Evolutionary conservation across 2,329 filamentous ascomycete genomes (phyloP).

Genomic region (Aciculosporium take): DNA sequence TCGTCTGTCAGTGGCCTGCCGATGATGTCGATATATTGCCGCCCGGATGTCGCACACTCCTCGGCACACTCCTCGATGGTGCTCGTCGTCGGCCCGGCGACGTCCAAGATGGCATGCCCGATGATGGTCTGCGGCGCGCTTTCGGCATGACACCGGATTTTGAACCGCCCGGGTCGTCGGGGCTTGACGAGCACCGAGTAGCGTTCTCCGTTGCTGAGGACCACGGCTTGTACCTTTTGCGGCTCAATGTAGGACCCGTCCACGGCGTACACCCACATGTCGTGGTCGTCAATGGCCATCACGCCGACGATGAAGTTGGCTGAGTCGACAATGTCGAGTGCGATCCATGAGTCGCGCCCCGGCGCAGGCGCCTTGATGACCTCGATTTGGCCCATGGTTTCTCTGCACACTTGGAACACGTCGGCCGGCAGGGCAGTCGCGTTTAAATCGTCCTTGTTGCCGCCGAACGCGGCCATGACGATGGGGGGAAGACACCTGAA

Average conservation of each 20-base stretch:
- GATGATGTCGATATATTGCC: slow-evolving; percentile 34
- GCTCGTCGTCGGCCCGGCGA: slow-evolving; percentile 6
- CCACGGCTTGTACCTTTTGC: slow-evolving; percentile 31
- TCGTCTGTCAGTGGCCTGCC: slow-evolving; percentile 27
- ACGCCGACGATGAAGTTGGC: slow-evolving; percentile 30
- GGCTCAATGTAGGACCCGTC: slow-evolving; percentile 42
- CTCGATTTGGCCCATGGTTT: slow-evolving; percentile 28
- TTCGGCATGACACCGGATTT: slow-evolving; percentile 36
- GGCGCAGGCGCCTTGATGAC: slow-evolving; percentile 21
- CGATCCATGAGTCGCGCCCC: slow-evolving; percentile 27
- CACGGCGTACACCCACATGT: slow-evolving; percentile 39
- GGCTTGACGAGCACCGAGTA: slow-evolving; percentile 34
- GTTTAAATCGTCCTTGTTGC: slow-evolving; percentile 13
- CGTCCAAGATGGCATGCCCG: slow-evolving; percentile 34
- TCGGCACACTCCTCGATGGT: too few relatives aligned
- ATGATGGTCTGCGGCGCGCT: slow-evolving; percentile 39
- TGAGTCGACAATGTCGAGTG: slow-evolving; percentile 40
- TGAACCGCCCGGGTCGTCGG: slow-evolving; percentile 28
- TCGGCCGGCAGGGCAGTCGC: slow-evolving; percentile 24
- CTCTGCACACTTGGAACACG: slow-evolving; percentile 31
- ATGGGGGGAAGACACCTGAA: slow-evolving; percentile 24
- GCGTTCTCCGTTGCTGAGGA: slow-evolving; percentile 34
- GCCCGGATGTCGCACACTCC: too few relatives aligned
- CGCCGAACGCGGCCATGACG: slow-evolving; percentile 22
- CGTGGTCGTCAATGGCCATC: slow-evolving; percentile 37